Evolutionary conservation across 2,329 filamentous ascomycete species (phyloP), one percentile per base, ranked within the genome.

Genomic region (Clonostachys chloroleuca): DNA sequence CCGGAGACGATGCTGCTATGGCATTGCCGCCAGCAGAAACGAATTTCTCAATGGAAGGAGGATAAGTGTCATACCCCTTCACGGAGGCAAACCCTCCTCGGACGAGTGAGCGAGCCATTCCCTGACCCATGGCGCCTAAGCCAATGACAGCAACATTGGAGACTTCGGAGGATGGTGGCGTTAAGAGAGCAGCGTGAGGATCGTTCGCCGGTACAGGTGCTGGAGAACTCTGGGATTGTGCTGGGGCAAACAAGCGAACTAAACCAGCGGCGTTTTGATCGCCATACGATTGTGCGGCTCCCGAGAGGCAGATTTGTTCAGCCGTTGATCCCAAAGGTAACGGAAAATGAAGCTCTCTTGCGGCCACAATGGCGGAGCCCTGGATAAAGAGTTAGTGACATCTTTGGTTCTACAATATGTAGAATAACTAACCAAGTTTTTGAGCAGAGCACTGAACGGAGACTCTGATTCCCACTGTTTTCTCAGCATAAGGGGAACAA

Each of bases 401-500:
- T 6, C n/a, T 49, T 5, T 43, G 40, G n/a, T 7, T 18, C 18
- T 34, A 34, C 12, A 43, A n/a, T 12, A 44, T 9, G 13, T 34
- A 17, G 12, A 18, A 2, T n/a, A 18, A 48, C 59, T 45, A 46
- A 66, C 64, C 55, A 67, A 58, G 49, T 67, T 62, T 42, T 66
- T 62, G 3, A 64, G 54, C 18, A 67, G 64, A 13, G 65, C 66
- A 40, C 60, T 56, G 16, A 72, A 49, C 2, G 68, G 61, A 8
- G 62, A 64, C 34, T 59, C 55, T 14, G 66, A 54, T 13, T 57
- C 61, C 63, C 72, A 74, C 52, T 78, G 74, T 47, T 74, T 70
- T 17, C 67, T 66, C 37, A 83, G 59, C 64, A 78, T 75, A 54
- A 74, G 73, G 39, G 73, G 71, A 13, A 70, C 74, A n/a, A 77